phyloP scores from a whole-genome alignment of 345 rosid genomes.

The Citrus trifoliata region DNA sequence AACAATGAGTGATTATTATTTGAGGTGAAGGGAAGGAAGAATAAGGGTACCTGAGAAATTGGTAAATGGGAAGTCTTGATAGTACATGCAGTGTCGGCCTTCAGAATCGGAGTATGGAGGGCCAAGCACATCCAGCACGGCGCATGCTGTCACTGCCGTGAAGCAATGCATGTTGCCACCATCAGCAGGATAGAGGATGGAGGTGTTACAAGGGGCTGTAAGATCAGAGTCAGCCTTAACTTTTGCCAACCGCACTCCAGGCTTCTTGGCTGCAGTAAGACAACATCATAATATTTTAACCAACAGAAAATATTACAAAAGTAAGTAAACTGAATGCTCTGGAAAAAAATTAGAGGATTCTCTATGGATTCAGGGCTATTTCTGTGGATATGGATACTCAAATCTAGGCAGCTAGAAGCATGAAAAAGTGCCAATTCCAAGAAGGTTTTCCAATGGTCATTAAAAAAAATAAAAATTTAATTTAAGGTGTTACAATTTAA shows the following conservation, averaged over 20 bases:
- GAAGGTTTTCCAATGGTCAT: not conserved
- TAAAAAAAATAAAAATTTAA: not conserved
- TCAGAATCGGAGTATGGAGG: slow-evolving; percentile 82
- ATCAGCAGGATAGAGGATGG: slow-evolving; percentile 82
- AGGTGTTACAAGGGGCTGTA: slow-evolving; percentile 70
- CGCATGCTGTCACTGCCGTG: slow-evolving; percentile 82
- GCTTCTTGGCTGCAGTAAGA: slow-evolving; percentile 37
- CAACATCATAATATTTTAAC: not conserved
- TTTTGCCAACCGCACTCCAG: slow-evolving; percentile 62
- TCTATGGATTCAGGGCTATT: not conserved
- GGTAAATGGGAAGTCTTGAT: slow-evolving; percentile 50
- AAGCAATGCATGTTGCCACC: slow-evolving; percentile 99
- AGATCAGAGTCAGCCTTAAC: slow-evolving; percentile 63
- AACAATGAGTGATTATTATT: not conserved
- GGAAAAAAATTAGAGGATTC: not conserved
- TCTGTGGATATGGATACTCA: not conserved
- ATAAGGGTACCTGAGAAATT: slow-evolving; percentile 47
- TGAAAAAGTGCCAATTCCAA: not conserved
- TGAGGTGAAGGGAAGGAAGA: not conserved
- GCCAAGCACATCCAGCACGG: slow-evolving; percentile 85
- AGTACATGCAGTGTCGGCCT: slow-evolving; percentile 81
- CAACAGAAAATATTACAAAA: not conserved
- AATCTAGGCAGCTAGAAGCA: not conserved
- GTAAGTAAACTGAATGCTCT: not conserved
- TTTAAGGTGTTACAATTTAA: not conserved